These are phyloP conservation scores for Helminthosporium solani DNA, from an alignment of 2,329 filamentous ascomycete species.

Conservation along the genomic window DNA sequence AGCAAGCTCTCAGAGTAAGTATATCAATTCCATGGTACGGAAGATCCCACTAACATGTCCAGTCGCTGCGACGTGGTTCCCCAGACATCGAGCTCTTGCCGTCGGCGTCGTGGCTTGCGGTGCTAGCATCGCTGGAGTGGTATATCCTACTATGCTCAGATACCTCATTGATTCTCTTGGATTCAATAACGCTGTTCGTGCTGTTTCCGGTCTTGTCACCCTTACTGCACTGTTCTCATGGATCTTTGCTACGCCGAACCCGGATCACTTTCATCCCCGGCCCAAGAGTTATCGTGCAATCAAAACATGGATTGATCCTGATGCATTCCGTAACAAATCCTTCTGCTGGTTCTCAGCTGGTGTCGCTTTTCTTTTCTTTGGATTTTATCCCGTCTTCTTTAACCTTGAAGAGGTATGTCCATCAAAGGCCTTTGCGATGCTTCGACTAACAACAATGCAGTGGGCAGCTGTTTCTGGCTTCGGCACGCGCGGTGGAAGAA, in stretches of 20 bases:
- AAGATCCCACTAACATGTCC: slow-evolving; percentile 13
- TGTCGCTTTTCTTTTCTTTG: slow-evolving; percentile 52
- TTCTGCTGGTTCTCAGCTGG: slow-evolving; percentile 49
- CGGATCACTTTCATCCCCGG: slow-evolving; percentile 41
- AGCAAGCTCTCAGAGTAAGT: slow-evolving; percentile 52
- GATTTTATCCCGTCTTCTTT: slow-evolving; percentile 56
- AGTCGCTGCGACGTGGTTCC: slow-evolving; percentile 55
- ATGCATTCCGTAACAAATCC: slow-evolving; percentile 46
- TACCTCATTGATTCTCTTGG: slow-evolving; percentile 46
- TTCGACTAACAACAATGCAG: slow-evolving; percentile 12
- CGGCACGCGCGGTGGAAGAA: slow-evolving; percentile 38
- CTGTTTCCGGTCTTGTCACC: slow-evolving; percentile 45
- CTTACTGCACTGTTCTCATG: slow-evolving; percentile 46
- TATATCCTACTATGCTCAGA: slow-evolving; percentile 51
- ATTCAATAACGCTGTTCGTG: slow-evolving; percentile 49
- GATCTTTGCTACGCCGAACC: slow-evolving; percentile 48
- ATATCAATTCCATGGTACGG: background rate
- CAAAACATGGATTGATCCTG: slow-evolving; percentile 47
- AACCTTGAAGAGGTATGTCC: slow-evolving; percentile 50
- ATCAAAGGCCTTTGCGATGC: no score
- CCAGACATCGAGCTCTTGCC: slow-evolving; percentile 48
- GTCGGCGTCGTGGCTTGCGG: slow-evolving; percentile 54
- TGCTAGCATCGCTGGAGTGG: slow-evolving; percentile 49
- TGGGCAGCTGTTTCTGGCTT: slow-evolving; percentile 50
- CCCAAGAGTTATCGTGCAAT: slow-evolving; percentile 42